Evolutionary conservation across 441 rosid genomes (phyloP).

Genomic region (Capsella rubella): DNA sequence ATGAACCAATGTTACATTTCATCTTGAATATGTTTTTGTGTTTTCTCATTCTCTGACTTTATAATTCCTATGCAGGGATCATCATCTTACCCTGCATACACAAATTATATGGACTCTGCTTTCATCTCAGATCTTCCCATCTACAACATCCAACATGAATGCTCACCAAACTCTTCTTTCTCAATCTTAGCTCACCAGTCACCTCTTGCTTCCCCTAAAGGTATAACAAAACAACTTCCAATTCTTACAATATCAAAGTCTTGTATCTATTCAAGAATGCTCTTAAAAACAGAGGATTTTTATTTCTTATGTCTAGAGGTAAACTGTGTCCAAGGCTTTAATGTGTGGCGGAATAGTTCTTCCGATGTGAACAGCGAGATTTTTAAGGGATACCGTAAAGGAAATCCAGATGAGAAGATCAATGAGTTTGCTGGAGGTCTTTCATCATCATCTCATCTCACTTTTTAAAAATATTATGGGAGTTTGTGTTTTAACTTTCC

Average conservation of each 20-base stretch:
- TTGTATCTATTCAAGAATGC: neutral
- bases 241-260: neutral
- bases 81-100: constrained; percentile 47
- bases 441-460: constrained; percentile 32
- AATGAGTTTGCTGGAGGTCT: constrained; percentile 83
- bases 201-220: constrained; percentile 48
- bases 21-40: neutral
- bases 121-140: constrained; percentile 60
- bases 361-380: constrained; percentile 66
- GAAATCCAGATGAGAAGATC: constrained; percentile 70
- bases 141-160: constrained; percentile 63
- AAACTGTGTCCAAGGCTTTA: constrained; percentile 63
- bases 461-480: constrained; percentile 3
- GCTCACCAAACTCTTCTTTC: constrained; percentile 57
- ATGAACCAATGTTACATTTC: neutral
- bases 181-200: constrained; percentile 43
- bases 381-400: constrained; percentile 73
- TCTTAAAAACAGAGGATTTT: constrained; percentile 1
- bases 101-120: constrained; percentile 70
- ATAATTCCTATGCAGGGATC: constrained; percentile 64
- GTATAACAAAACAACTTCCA: constrained; percentile 44
- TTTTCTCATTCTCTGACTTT: neutral
- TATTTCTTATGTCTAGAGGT: constrained; percentile 50
- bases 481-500: constrained; percentile 2
- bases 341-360: constrained; percentile 78